Conservation (phyloP, 768 basidiomycete species). For the Suillus spraguei region DNA sequence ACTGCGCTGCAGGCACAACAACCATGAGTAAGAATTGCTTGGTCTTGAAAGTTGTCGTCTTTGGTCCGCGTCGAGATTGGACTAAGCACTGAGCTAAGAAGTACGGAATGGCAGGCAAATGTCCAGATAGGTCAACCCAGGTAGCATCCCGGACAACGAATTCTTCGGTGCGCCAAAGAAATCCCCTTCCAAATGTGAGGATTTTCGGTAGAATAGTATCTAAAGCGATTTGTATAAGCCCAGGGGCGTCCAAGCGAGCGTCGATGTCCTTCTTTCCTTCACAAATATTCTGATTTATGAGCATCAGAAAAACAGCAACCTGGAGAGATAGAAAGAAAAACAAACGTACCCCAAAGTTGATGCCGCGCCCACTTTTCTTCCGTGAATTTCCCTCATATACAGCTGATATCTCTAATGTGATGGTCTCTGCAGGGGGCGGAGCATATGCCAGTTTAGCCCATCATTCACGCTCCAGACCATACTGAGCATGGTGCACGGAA, state of each 20-base stretch:
- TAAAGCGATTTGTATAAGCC: neutral
- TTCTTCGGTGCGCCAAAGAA: neutral
- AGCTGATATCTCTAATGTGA: neutral
- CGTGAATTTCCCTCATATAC: neutral
- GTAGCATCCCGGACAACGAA: neutral
- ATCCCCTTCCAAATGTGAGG: neutral
- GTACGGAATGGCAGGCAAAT: neutral
- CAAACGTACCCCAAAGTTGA: neutral
- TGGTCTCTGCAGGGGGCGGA: neutral
- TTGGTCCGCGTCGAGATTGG: neutral
- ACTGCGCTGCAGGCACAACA: neutral
- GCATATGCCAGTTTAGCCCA: neutral
- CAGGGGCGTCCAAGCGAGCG: neutral
- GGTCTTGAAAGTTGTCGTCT: neutral
- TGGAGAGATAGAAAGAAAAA: too few species aligned
- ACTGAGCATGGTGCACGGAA: neutral
- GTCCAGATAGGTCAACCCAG: constrained; percentile 1
- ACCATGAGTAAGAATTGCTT: neutral
- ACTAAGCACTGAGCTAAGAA: neutral
- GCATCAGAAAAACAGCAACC: too few species aligned
- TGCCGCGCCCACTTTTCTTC: neutral
- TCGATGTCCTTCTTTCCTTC: neutral
- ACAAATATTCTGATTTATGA: neutral
- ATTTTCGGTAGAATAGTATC: neutral
- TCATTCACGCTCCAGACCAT: neutral